Percentiles rank a stretch among this genome's conserved stretches.
These are phyloP conservation scores for Botryotinia convoluta DNA, from an alignment of 2,329 filamentous ascomycete species.

Conservation along the genomic window DNA sequence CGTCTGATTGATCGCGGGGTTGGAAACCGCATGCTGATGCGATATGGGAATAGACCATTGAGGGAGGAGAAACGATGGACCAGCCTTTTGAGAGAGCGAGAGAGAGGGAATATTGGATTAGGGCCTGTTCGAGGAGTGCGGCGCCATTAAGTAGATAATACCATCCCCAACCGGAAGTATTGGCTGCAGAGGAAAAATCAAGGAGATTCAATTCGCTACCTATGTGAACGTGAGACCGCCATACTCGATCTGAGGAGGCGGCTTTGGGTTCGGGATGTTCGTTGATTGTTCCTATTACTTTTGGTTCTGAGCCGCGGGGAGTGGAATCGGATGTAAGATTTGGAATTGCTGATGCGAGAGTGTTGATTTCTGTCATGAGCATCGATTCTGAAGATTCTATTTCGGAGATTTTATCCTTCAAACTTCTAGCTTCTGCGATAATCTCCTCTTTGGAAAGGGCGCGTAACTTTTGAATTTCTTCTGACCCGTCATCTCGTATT, in stretches of 20 bases:
- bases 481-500: slow-evolving; percentile 43
- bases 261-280: slow-evolving; percentile 52
- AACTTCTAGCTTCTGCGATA: slow-evolving; percentile 58
- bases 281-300: slow-evolving; percentile 76
- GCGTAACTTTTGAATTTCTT: slow-evolving; percentile 24
- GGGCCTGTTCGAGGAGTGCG: slow-evolving; percentile 89
- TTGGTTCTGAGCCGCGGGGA: slow-evolving; percentile 65
- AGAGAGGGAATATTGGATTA: slow-evolving; percentile 80
- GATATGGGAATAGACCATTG: slow-evolving; percentile 88
- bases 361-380: slow-evolving; percentile 64
- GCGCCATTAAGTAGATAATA: slow-evolving; percentile 94
- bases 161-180: slow-evolving; percentile 94
- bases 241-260: slow-evolving; percentile 42
- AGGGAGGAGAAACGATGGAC: slow-evolving; percentile 79
- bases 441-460: slow-evolving; percentile 49
- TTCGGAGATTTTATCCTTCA: slow-evolving; percentile 61
- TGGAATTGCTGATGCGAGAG: slow-evolving; percentile 73
- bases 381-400: slow-evolving; percentile 62
- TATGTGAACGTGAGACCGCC: slow-evolving; percentile 80
- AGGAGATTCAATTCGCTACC: slow-evolving; percentile 83
- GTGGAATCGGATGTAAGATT: slow-evolving; percentile 80
- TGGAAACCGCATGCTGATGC: slow-evolving; percentile 91
- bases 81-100: slow-evolving; percentile 73
- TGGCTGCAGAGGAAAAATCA: slow-evolving; percentile 79
- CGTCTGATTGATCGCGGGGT: slow-evolving; percentile 83